Base-by-base conservation (phyloP, 208 protist species). In the Leishmania tropica region DNA sequence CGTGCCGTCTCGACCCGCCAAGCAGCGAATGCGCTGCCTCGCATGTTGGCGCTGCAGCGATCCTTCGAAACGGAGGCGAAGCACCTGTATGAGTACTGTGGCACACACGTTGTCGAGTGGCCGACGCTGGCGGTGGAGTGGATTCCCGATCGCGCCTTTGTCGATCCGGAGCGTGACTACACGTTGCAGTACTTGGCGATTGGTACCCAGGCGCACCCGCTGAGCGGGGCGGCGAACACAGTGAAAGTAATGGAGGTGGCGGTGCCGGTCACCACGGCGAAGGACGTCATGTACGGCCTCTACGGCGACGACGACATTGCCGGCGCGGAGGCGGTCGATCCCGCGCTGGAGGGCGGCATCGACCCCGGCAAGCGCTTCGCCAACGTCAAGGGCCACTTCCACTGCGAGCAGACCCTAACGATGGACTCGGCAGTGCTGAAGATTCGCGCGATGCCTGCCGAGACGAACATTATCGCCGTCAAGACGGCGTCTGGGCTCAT, bases 181-280 rank as follows among this genome's bases (percentile, higher is more conserved):
- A 89, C 87, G 45, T 76, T 93, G 79, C 85, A 93, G 78, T 93
- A 88, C 83, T 54, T 94, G 70, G 84, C 86, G 21, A 76, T 92
- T 35, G 91, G 91, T 70, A 88, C 89, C 1, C 89, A 93, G 81
- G 80, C 85, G 47, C 82, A 85, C 64, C 82, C 82, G 31, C 35
- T 31, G 4, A 83, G 62, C 15, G 84, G 81, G 13, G 0, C 35
- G 15, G 48, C 54, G 21, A 91, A 94, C 76, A 76, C 72, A n/a
- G 91, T 93, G 75, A 83, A 84, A 60, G 79, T 92, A 47, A 85
- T 94, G 84, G 89, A 92, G 81, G 81, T 93, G 75, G 89, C 91
- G 8, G 81, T 94, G 51, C 87, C 86, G 28, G 48, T 85, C 37
- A 75, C 71, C 54, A 19, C 75, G 40, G 53, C 74, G 58, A 75